Evolutionary conservation across 352 stramenopile species (phyloP), one percentile per base, ranked within the genome.

Genomic region (Phytophthora sp.): DNA sequence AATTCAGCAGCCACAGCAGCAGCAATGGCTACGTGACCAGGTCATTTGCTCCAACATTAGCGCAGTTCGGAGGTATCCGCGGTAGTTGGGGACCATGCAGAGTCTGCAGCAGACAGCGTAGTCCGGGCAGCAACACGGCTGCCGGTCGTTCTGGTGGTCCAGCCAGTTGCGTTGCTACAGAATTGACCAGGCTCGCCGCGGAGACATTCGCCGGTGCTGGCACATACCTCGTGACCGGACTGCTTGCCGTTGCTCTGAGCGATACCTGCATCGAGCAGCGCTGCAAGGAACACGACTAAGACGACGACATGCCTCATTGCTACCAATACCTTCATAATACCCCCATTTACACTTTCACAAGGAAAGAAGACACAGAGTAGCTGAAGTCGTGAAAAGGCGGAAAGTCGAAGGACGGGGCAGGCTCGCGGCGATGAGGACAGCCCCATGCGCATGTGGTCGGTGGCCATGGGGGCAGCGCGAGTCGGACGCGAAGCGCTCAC

Each of bases 91-190:
- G 21, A 83, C 63, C 18, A 69, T 79, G 61, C 80, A 89, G n/a
- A n/a, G n/a, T n/a, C n/a, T n/a, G n/a, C n/a, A n/a, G n/a, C n/a
- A n/a, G 7, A 79, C 56, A 11, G 76, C 63, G 26, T 72, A 38
- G 30, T 52, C 57, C 0, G 80, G 77, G 27, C 80, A 89, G 62
- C 80, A 89, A 27, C 80, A 89, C 16, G 63, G 69, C 24, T 75
- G 73, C 23, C 71, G 63, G 7, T 79, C 62, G 55, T 56, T 79
- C 35, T 49, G 49, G n/a, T 56, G 75, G 61, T 89, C 80, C 8
- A 89, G 46, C 80, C 80, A 89, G 41, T 82, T 69, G n/a, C n/a
- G 41, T 82, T 69, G 30, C 78, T 76, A 51, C 80, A 89, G 38
- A 79, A 89, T 55, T 84, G 73, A 2, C 76, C 80, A 9, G 63